Percentiles rank a stretch among this genome's conserved stretches.
These are phyloP conservation scores for Vitis hybrid DNA, from an alignment of 177 flowering plant species.

Conservation along the genomic window DNA sequence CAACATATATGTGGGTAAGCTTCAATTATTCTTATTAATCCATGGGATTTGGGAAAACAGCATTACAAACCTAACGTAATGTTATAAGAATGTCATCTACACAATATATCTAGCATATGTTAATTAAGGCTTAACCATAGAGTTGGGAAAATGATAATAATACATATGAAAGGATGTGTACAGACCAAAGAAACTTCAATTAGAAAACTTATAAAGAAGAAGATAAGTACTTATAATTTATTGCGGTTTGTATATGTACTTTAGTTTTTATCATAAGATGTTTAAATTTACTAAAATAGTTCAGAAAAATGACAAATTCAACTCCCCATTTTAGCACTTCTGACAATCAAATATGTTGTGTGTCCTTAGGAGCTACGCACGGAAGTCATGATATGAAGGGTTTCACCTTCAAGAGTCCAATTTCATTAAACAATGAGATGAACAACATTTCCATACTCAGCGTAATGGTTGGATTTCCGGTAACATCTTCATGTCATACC, in stretches of 20 bases:
- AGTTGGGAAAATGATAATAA: no score
- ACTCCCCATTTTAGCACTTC: background rate
- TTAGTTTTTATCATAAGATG: no score
- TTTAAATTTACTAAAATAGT: background rate
- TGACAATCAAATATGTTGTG: background rate
- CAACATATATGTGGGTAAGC: slow-evolving; percentile 17
- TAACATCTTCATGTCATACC: background rate
- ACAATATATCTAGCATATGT: no score
- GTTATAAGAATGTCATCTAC: background rate
- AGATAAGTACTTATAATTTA: no score
- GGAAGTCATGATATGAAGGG: slow-evolving; percentile 21
- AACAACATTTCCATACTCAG: slow-evolving; percentile 33
- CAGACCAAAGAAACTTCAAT: no score
- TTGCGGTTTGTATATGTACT: no score
- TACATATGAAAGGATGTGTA: no score
- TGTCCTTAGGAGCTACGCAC: slow-evolving; percentile 24
- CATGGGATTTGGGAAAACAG: background rate
- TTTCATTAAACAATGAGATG: slow-evolving; percentile 12
- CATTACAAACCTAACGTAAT: background rate
- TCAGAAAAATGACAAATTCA: no score
- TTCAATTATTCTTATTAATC: background rate
- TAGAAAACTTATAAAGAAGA: no score
- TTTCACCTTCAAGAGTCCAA: slow-evolving; percentile 17
- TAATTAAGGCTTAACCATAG: no score
- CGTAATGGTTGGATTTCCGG: slow-evolving; percentile 39